phyloP scores from a whole-genome alignment of 2,329 filamentous ascomycete species.

The Venturia oleaginea region DNA sequence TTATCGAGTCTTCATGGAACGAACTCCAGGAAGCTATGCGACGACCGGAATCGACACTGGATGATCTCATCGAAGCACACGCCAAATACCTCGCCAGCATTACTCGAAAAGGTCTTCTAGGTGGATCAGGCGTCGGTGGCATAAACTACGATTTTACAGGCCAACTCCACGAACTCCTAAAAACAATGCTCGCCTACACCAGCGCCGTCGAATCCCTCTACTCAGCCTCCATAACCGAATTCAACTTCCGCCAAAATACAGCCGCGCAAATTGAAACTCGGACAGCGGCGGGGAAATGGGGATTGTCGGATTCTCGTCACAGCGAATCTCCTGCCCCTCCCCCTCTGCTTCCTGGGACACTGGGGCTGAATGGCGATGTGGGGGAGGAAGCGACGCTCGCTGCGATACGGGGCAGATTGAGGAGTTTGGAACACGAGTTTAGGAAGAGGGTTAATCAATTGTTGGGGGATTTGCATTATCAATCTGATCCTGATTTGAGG shows the following conservation, averaged over 20 bases:
- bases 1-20: conserved; percentile 94
- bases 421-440: conserved; percentile 67
- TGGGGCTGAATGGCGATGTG: conserved; percentile 16
- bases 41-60: conserved; percentile 80
- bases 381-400: conserved; percentile 58
- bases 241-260: conserved; percentile 79
- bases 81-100: conserved; percentile 85
- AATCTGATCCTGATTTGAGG: conserved; percentile 89
- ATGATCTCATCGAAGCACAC: conserved; percentile 90
- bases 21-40: conserved; percentile 74
- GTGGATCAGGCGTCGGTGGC: conserved; percentile 24
- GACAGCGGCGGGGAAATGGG: conserved; percentile 57
- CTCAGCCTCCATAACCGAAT: conserved; percentile 89
- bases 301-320: conserved; percentile 47
- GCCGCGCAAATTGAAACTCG: conserved; percentile 62
- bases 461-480: conserved; percentile 82
- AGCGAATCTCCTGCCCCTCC: conserved; percentile 24
- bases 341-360: conserved; percentile 19
- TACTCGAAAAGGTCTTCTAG: conserved; percentile 84
- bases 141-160: conserved; percentile 62
- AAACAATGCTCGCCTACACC: conserved; percentile 87
- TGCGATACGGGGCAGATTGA: conserved; percentile 64
- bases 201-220: conserved; percentile 91
- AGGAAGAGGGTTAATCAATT: conserved; percentile 67
- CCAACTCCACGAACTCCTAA: conserved; percentile 85